Conservation (phyloP, 23 red algal species). For the Agarophyton chilense region DNA sequence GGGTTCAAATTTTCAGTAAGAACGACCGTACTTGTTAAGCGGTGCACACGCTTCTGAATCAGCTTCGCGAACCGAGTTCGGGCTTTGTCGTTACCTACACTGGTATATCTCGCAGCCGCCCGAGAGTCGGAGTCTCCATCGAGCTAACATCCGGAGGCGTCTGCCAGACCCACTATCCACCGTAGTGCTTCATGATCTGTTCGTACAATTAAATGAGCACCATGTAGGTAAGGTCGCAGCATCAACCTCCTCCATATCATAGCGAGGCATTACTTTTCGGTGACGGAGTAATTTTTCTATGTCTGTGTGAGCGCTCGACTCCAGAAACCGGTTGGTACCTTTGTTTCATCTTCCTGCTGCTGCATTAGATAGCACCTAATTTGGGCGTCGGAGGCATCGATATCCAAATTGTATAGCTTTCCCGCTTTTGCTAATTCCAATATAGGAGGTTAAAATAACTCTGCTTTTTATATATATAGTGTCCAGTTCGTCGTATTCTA, state of each 20-base stretch:
- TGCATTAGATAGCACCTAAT: slow-evolving; percentile 30
- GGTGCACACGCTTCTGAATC: too few relatives aligned
- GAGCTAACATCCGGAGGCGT: not conserved
- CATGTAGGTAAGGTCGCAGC: slow-evolving; percentile 18
- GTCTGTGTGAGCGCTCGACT: slow-evolving; percentile 11
- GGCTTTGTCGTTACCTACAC: too few relatives aligned
- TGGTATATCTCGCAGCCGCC: too few relatives aligned
- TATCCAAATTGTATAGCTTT: not conserved
- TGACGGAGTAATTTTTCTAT: slow-evolving; percentile 9
- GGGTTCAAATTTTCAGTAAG: too few relatives aligned
- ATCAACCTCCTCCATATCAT: slow-evolving; percentile 39
- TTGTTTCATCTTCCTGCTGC: not conserved
- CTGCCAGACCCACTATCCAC: slow-evolving; percentile 33
- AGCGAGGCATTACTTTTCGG: slow-evolving; percentile 23
- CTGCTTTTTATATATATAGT: slow-evolving; percentile 22
- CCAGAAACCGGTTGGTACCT: slow-evolving; percentile 24
- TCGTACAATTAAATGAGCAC: slow-evolving; percentile 11
- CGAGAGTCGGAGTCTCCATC: slow-evolving; percentile 9
- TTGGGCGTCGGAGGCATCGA: not conserved
- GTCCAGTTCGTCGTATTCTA: slow-evolving; percentile 13
- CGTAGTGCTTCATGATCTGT: slow-evolving; percentile 30
- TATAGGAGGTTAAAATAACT: not conserved
- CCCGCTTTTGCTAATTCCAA: not conserved
- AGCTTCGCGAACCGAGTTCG: too few relatives aligned
- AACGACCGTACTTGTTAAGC: too few relatives aligned